Evolutionary conservation across 129 eudicot species (phyloP), one percentile per base, ranked within the genome.

Genomic region (Flaveria ramosissima): DNA sequence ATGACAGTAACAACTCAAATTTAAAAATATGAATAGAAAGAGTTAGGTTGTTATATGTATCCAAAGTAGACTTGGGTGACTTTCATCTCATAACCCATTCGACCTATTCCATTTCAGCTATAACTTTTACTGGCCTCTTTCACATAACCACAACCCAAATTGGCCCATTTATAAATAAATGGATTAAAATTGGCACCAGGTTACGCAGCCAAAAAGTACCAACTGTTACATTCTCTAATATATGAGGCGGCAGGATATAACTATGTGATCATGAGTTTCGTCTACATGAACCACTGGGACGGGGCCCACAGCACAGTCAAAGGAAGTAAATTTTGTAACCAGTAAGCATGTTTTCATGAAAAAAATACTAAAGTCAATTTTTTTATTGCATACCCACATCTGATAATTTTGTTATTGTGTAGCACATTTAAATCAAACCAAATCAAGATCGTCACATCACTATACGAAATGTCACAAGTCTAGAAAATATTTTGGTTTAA

Each of bases 321-420:
- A 41, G 55, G 42, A 72, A 73, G 56, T 59, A 42, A 56, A 57
- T 21, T 39, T 8, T 23, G 55, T 24, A 73, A 36, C 26, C 42
- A 13, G 60, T 57, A 21, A 13, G 12, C 67, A 71, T 30, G 46
- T 36, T 32, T 62, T 64, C 23, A 8, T 30, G 7, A 32, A 30
- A 6, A 41, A 64, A 26, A 15, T 32, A 74, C 39, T 30, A 12
- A 42, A 42, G 57, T 23, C n/a, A 60, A 2, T 14, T 19, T 21
- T 20, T 20, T 39, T 56, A 27, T 51, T 71, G 19, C 76, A 52
- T 71, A 23, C 32, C 48, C 45, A 52, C n/a, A 27, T 52, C 30
- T 26, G 9, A 27, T 71, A 7, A 50, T n/a, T 52, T 51, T 71
- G 30, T 51, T 30, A 41, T 32, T 27, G 36, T 51, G 59, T 0